A percentile compares a stretch with the other conserved stretches of the same genome.
phyloP scores from a whole-genome alignment of 2,329 filamentous ascomycete species.

The Microdochium trichocladiopsis region DNA sequence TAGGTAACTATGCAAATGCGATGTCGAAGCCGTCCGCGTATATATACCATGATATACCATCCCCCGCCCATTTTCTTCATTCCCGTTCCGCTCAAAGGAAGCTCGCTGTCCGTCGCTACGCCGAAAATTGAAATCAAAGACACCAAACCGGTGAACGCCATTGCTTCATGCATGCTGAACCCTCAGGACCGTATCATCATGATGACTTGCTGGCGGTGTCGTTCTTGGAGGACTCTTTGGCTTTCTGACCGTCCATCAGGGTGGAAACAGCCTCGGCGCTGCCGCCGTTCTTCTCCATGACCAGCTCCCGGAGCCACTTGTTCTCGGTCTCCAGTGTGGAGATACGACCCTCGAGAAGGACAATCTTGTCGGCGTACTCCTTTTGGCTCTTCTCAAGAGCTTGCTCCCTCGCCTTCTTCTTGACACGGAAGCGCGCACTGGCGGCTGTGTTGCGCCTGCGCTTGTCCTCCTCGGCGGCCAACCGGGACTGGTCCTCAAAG shows the following conservation, averaged over 20 bases:
- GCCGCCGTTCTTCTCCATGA: constrained; percentile 73
- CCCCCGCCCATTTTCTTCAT: not conserved
- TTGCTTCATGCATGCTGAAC: not conserved
- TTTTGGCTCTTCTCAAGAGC: constrained; percentile 75
- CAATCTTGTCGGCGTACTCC: constrained; percentile 76
- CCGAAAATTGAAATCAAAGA: not conserved
- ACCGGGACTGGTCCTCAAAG: constrained; percentile 64
- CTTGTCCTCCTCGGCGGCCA: constrained; percentile 83
- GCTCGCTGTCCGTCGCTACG: not conserved
- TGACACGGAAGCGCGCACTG: constrained; percentile 81
- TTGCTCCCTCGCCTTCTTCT: constrained; percentile 94
- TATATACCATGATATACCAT: not conserved
- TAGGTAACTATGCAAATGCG: not conserved
- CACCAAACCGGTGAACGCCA: not conserved
- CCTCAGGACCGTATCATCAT: not conserved
- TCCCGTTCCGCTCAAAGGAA: not conserved
- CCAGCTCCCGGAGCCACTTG: constrained; percentile 47
- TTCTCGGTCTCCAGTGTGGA: constrained; percentile 53
- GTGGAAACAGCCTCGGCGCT: constrained; percentile 42
- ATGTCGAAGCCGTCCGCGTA: not conserved
- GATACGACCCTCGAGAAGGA: constrained; percentile 64
- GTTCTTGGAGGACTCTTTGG: constrained; percentile 19
- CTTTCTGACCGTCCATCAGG: constrained; percentile 42
- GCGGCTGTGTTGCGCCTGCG: constrained; percentile 83
- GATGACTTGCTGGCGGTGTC: constrained; percentile 9